Percentiles rank a stretch among this genome's conserved stretches.
phyloP scores from a whole-genome alignment of 495 filamentous ascomycete genomes.

The Hypoxylon intermedium region DNA sequence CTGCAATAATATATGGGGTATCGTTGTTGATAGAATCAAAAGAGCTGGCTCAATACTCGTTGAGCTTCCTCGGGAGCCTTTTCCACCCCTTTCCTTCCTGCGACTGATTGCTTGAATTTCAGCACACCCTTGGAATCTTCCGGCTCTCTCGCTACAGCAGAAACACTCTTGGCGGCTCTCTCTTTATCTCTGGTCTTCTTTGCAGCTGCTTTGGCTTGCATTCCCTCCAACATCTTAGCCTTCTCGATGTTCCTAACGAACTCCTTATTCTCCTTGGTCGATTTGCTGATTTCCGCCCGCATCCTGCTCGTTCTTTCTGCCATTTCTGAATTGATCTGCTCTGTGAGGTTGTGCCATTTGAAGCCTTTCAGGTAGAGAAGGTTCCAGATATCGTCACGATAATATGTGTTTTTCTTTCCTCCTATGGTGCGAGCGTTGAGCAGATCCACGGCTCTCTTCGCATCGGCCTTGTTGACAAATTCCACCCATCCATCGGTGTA shows the following conservation, averaged over 20 bases:
- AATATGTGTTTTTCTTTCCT: slow-evolving; percentile 86
- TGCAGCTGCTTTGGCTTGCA: slow-evolving; percentile 67
- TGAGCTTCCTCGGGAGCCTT: slow-evolving; percentile 71
- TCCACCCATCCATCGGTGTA: slow-evolving; percentile 97
- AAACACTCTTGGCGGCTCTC: slow-evolving; percentile 2
- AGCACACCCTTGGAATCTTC: slow-evolving; percentile 50
- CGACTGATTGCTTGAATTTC: slow-evolving; percentile 76
- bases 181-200: slow-evolving; percentile 58
- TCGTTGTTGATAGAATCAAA: slow-evolving; percentile 54
- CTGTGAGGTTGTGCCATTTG: slow-evolving; percentile 75
- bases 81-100: slow-evolving; percentile 55
- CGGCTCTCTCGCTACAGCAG: slow-evolving; percentile 12
- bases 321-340: slow-evolving; percentile 80
- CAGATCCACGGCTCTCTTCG: slow-evolving; percentile 82
- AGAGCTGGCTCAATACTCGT: slow-evolving; percentile 83
- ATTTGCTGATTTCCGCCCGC: slow-evolving; percentile 79
- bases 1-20: slow-evolving; percentile 24
- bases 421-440: slow-evolving; percentile 84
- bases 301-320: slow-evolving; percentile 80
- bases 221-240: slow-evolving; percentile 75
- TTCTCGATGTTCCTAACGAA: slow-evolving; percentile 80
- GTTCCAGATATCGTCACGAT: slow-evolving; percentile 92
- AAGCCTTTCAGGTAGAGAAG: slow-evolving; percentile 80
- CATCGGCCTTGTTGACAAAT: slow-evolving; percentile 74
- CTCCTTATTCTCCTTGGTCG: slow-evolving; percentile 80